A percentile compares a stretch with the other conserved stretches of the same genome.
Conservation (phyloP, 805 yeast species). For the Debaryomyces tyrocola region DNA sequence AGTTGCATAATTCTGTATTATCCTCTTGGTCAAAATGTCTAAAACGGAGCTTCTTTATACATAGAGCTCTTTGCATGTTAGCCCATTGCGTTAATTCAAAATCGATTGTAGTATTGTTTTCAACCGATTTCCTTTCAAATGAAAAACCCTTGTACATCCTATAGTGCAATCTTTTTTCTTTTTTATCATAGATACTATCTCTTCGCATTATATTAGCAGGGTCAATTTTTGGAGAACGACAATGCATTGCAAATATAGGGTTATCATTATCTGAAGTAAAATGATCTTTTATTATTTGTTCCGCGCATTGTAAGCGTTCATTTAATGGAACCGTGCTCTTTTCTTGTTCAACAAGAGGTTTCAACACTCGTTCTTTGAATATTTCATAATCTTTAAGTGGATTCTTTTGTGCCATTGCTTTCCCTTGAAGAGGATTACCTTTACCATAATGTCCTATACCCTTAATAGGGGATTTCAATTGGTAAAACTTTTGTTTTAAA, state of each 20-base stretch:
- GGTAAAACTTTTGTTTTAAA: slow-evolving; percentile 31
- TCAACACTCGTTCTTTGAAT: neutral
- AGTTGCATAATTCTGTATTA: neutral
- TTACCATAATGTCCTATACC: slow-evolving; percentile 27
- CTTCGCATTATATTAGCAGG: slow-evolving; percentile 24
- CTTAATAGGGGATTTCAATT: slow-evolving; percentile 38
- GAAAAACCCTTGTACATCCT: slow-evolving; percentile 27
- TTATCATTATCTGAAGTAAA: slow-evolving; percentile 18
- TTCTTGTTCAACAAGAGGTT: slow-evolving; percentile 1
- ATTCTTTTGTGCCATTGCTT: slow-evolving; percentile 36
- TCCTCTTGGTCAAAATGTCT: slow-evolving; percentile 20
- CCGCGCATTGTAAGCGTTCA: slow-evolving; percentile 23
- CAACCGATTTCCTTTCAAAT: slow-evolving; percentile 11
- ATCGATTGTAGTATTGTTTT: slow-evolving; percentile 13
- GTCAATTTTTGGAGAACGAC: slow-evolving; percentile 38
- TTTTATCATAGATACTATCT: slow-evolving; percentile 25
- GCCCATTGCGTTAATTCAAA: slow-evolving; percentile 35
- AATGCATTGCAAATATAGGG: slow-evolving; percentile 31
- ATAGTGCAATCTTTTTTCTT: slow-evolving; percentile 22
- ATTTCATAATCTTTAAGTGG: slow-evolving; percentile 22
- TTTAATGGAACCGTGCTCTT: slow-evolving; percentile 12
- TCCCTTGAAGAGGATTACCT: slow-evolving; percentile 27
- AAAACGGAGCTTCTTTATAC: slow-evolving; percentile 24
- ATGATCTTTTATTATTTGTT: slow-evolving; percentile 14
- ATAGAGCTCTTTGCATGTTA: slow-evolving; percentile 23